Conservation (phyloP, 108 stramenopile genomes). For the Cyclotella choctawhatcheeana region DNA sequence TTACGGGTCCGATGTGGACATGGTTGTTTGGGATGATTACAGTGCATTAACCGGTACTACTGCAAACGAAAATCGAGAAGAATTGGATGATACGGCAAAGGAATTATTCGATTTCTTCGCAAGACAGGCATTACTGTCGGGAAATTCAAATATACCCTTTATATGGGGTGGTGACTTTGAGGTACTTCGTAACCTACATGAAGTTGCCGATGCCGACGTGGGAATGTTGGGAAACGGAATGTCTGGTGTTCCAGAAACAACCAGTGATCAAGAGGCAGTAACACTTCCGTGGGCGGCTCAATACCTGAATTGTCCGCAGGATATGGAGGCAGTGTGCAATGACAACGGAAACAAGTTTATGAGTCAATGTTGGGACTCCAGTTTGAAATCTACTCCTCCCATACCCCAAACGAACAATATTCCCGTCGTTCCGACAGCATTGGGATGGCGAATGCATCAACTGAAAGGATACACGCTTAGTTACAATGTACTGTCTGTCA, state of each 20-base stretch:
- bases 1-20: slow-evolving; percentile 76
- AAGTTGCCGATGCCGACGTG: slow-evolving; percentile 77
- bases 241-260: slow-evolving; percentile 57
- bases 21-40: slow-evolving; percentile 79
- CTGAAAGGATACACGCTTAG: slow-evolving; percentile 70
- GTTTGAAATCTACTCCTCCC: slow-evolving; percentile 59
- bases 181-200: slow-evolving; percentile 64
- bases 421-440: slow-evolving; percentile 45
- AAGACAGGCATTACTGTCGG: slow-evolving; percentile 67
- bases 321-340: slow-evolving; percentile 52
- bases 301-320: slow-evolving; percentile 66
- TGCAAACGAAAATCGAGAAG: slow-evolving; percentile 3
- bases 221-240: slow-evolving; percentile 68
- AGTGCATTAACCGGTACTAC: slow-evolving; percentile 50
- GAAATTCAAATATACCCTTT: slow-evolving; percentile 67
- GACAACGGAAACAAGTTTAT: slow-evolving; percentile 53
- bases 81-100: slow-evolving; percentile 22
- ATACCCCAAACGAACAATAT: slow-evolving; percentile 60
- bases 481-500: slow-evolving; percentile 58
- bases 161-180: slow-evolving; percentile 64
- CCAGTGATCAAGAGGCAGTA: slow-evolving; percentile 52
- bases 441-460: slow-evolving; percentile 80
- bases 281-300: slow-evolving; percentile 71
- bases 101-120: slow-evolving; percentile 65
- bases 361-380: slow-evolving; percentile 72